A percentile compares a stretch with the other conserved stretches of the same genome.
These are phyloP conservation scores for Russula foetens DNA, from an alignment of 768 basidiomycete genomes.

Conservation along the genomic window DNA sequence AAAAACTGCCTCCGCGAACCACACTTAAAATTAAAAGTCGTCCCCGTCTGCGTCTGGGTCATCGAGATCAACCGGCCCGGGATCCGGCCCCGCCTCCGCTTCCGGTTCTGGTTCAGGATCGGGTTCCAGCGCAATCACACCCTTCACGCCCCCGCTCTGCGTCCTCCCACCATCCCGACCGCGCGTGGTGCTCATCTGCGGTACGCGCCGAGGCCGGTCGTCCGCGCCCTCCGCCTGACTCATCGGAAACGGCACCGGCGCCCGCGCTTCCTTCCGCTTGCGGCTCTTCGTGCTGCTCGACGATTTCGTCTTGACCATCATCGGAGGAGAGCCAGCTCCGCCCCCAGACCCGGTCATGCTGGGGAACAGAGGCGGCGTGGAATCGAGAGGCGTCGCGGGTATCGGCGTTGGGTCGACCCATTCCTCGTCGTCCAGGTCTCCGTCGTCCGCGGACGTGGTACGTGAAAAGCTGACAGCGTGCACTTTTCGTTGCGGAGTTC, in stretches of 20 bases:
- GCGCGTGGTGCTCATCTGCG: slow-evolving; percentile 64
- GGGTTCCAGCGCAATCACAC: slow-evolving; percentile 38
- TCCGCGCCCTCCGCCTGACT: slow-evolving; percentile 12
- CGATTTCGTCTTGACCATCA: slow-evolving; percentile 20
- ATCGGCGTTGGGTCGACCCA: slow-evolving; percentile 66
- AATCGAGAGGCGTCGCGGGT: slow-evolving; percentile 21
- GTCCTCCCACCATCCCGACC: slow-evolving; percentile 77
- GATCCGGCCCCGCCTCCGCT: not conserved
- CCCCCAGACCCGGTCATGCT: not conserved
- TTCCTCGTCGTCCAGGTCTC: slow-evolving; percentile 37
- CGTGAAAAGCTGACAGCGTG: slow-evolving; percentile 27
- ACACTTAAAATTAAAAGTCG: slow-evolving; percentile 1
- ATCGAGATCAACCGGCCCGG: not conserved
- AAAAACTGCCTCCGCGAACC: no score
- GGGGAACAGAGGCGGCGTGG: slow-evolving; percentile 3
- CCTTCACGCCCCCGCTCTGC: slow-evolving; percentile 81
- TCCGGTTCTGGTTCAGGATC: not conserved
- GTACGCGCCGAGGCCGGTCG: slow-evolving; percentile 24
- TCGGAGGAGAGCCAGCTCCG: not conserved
- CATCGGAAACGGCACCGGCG: slow-evolving; percentile 20
- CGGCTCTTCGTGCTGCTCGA: slow-evolving; percentile 30
- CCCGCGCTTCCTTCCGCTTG: slow-evolving; percentile 32
- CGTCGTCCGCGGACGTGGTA: slow-evolving; percentile 31
- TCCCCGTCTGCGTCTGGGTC: slow-evolving; percentile 26
- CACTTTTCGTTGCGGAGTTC: slow-evolving; percentile 22